Evolutionary conservation across 208 protist genomes (phyloP).

Genomic region (Leishmania martiniquensis): DNA sequence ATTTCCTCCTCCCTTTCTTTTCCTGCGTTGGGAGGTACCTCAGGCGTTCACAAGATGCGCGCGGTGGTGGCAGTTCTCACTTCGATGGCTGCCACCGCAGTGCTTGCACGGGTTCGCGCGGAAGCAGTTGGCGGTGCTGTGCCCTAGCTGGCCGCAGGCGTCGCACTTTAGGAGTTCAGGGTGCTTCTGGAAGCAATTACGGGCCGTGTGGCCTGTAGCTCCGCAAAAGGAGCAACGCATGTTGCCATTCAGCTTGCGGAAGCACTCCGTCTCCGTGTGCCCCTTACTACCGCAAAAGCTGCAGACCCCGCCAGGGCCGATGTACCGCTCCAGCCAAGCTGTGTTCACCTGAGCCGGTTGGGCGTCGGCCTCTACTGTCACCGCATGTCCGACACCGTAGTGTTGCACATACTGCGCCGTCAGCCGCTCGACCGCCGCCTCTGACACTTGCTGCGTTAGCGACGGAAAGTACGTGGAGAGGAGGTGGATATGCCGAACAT

Average conservation of each 20-base stretch:
- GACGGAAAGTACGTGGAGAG: slow-evolving; percentile 41
- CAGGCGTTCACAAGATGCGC: not conserved
- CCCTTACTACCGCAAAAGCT: slow-evolving; percentile 75
- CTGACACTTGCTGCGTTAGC: slow-evolving; percentile 23
- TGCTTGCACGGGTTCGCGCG: slow-evolving; percentile 86
- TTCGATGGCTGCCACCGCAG: slow-evolving; percentile 87
- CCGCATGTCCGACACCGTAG: slow-evolving; percentile 64
- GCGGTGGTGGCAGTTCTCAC: slow-evolving; percentile 77
- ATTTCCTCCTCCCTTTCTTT: not conserved
- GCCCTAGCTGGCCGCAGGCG: slow-evolving; percentile 83
- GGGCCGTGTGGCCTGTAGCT: slow-evolving; percentile 71
- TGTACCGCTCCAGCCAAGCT: slow-evolving; percentile 73
- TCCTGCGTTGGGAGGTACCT: not conserved
- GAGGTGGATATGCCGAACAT: slow-evolving; percentile 88
- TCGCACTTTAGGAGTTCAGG: slow-evolving; percentile 88
- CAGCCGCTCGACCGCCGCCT: slow-evolving; percentile 61
- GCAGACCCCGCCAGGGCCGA: slow-evolving; percentile 82
- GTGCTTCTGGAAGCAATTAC: slow-evolving; percentile 80
- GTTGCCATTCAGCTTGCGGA: slow-evolving; percentile 60
- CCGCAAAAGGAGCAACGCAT: slow-evolving; percentile 66
- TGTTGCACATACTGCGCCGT: slow-evolving; percentile 78
- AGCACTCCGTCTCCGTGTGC: slow-evolving; percentile 89
- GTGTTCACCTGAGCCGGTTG: slow-evolving; percentile 75
- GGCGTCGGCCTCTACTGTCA: slow-evolving; percentile 71
- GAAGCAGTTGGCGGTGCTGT: slow-evolving; percentile 78